Evolutionary conservation across 306 rosid genomes (phyloP), one percentile per base, ranked within the genome.

Genomic region (Ormosia semicastrata): DNA sequence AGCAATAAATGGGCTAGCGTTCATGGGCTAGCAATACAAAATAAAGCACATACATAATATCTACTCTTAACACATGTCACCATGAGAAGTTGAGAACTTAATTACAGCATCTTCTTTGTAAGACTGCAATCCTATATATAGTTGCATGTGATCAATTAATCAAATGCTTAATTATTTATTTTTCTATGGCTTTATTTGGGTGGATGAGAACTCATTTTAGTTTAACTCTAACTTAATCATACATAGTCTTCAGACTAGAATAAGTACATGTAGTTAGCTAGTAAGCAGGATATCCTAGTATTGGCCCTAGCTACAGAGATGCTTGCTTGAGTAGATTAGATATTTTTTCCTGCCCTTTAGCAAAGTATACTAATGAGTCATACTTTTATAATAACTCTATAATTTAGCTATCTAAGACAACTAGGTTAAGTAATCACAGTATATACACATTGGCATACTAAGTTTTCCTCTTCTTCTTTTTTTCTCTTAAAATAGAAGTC

Each of bases 371-470:
- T 65, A 37, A 7, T 50, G 32, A 14, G 62, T 59, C 29, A 30
- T 67, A 52, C 75, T 50, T 66, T 9, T 32, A 29, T 66, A 37
- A 53, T 15, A 24, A 30, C 65, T 17, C 17, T 39, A 78, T 39
- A 78, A 39, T 49, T 64, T n/a, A 65, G 41, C 66, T 12, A 65
- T 77, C 24, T 66, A 78, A 53, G 54, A 78, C 36, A 40, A 30
- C 57, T 58, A 66, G 39, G 30, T 56, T 24, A 17, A 68, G 63
- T 34, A 32, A 40, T 39, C 10, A 54, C 37, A 8, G 49, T 30
- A 43, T 33, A 32, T 43, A n/a, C 40, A 50, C 57, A 56, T 56
- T 54, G 76, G 47, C 59, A 36, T 12, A 67, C 50, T 43, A 41
- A 24, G 41, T 53, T 30, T 6, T 33, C n/a, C 18, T 17, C 14